A percentile compares a stretch with the other conserved stretches of the same genome.
These are phyloP conservation scores for Bipolaris bicolor DNA, from an alignment of 2,329 filamentous ascomycete species.

Conservation along the genomic window DNA sequence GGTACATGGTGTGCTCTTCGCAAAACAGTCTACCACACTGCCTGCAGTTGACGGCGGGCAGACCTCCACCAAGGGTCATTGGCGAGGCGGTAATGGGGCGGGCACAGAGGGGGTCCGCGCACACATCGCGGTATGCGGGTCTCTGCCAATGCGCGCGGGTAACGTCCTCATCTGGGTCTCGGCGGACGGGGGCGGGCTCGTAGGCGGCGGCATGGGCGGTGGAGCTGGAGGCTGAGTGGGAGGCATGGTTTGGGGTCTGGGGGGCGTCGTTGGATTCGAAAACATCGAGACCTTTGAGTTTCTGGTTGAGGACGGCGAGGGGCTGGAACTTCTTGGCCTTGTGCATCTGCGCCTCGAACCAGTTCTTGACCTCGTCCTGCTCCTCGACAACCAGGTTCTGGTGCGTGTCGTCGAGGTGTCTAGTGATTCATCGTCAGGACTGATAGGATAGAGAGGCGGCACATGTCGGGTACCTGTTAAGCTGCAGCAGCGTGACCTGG, in stretches of 20 bases:
- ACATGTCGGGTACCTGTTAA: constrained; percentile 64
- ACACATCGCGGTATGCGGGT: constrained; percentile 73
- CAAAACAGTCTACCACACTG: constrained; percentile 94
- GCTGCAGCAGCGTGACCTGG: constrained; percentile 86
- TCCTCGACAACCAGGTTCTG: constrained; percentile 86
- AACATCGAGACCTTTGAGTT: constrained; percentile 87
- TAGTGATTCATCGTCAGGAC: constrained; percentile 39
- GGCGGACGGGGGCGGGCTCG: constrained; percentile 41
- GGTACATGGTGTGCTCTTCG: constrained; percentile 98
- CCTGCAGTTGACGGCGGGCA: constrained; percentile 88
- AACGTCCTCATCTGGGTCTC: constrained; percentile 89
- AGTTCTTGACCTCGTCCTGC: constrained; percentile 94
- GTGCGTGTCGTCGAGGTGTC: constrained; percentile 86
- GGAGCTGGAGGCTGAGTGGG: constrained; percentile 41
- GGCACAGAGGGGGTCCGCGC: constrained; percentile 85
- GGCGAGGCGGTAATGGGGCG: constrained; percentile 39
- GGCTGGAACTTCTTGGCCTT: constrained; percentile 95
- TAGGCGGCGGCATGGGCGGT: constrained; percentile 40
- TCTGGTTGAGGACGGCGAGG: constrained; percentile 88
- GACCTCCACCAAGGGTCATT: constrained; percentile 76
- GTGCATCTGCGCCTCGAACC: constrained; percentile 93
- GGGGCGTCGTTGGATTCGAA: constrained; percentile 87
- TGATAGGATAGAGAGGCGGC: constrained; percentile 12
- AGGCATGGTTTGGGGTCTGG: constrained; percentile 46
- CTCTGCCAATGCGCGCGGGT: constrained; percentile 89